Conservation (phyloP, 1,284 basidiomycete species). For the Malassezia dermatis region DNA sequence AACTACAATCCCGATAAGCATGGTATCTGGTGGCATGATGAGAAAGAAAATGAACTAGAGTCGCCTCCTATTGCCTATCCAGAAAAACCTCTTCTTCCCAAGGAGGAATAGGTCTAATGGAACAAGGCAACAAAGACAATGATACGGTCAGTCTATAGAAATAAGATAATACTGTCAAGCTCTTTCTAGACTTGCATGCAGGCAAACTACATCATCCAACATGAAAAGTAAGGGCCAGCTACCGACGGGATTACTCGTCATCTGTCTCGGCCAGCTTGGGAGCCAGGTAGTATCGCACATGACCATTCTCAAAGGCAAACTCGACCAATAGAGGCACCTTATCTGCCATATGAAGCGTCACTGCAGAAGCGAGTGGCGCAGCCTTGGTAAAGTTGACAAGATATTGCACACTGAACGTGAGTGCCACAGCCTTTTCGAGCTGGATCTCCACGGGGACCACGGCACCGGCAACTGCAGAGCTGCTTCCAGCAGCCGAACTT, state of each 20-base stretch:
- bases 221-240: background rate
- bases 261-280: slow-evolving; percentile 44
- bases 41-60: background rate
- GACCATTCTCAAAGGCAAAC: slow-evolving; percentile 71
- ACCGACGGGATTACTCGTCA: slow-evolving; percentile 17
- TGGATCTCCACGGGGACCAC: slow-evolving; percentile 49
- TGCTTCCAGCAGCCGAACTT: slow-evolving; percentile 13
- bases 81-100: background rate
- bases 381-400: slow-evolving; percentile 95
- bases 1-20: slow-evolving; percentile 10
- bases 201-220: background rate
- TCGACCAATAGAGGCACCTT: slow-evolving; percentile 49
- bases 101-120: background rate
- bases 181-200: background rate
- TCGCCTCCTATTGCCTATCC: background rate
- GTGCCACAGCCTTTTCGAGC: slow-evolving; percentile 63
- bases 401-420: slow-evolving; percentile 96
- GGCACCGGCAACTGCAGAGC: slow-evolving; percentile 16
- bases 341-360: slow-evolving; percentile 50
- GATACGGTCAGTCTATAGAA: background rate
- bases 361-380: slow-evolving; percentile 61
- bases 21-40: background rate
- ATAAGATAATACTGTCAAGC: background rate
- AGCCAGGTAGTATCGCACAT: slow-evolving; percentile 45
- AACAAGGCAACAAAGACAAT: background rate